These are phyloP conservation scores for Exophiala alcalophila DNA, from an alignment of 2,329 filamentous ascomycete genomes.

Conservation along the genomic window DNA sequence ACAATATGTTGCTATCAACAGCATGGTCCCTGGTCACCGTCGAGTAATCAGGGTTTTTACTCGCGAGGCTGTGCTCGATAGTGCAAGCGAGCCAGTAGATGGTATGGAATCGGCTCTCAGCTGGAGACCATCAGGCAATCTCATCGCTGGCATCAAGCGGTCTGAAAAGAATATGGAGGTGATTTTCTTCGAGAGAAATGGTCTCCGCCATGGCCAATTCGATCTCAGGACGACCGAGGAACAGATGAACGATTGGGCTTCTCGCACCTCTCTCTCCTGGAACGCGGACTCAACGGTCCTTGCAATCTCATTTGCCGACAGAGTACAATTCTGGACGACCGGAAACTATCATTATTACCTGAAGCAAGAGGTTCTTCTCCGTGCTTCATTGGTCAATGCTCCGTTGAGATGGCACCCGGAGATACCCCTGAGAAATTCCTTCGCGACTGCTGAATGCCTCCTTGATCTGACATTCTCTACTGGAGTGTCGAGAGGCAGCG, in stretches of 20 bases:
- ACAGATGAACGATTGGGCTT: slow-evolving; percentile 54
- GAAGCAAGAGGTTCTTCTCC: slow-evolving; percentile 71
- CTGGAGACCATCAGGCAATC: slow-evolving; percentile 87
- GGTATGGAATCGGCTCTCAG: slow-evolving; percentile 81
- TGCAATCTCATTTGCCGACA: slow-evolving; percentile 70
- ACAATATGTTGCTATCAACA: slow-evolving; percentile 82
- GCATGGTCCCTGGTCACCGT: slow-evolving; percentile 64
- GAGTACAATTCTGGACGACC: slow-evolving; percentile 92
- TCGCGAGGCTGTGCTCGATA: slow-evolving; percentile 84
- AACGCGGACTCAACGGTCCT: slow-evolving; percentile 90
- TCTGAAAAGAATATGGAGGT: slow-evolving; percentile 64
- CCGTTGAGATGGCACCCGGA: slow-evolving; percentile 75
- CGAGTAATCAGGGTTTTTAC: slow-evolving; percentile 87
- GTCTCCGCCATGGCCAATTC: slow-evolving; percentile 94
- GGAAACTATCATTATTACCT: slow-evolving; percentile 98
- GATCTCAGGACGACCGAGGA: slow-evolving; percentile 66
- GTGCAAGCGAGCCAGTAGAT: slow-evolving; percentile 92
- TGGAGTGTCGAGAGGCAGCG: slow-evolving; percentile 58
- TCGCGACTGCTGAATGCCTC: slow-evolving; percentile 43
- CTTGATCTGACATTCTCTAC: slow-evolving; percentile 21
- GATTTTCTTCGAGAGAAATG: slow-evolving; percentile 95
- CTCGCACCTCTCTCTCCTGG: slow-evolving; percentile 71
- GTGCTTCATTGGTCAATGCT: slow-evolving; percentile 27
- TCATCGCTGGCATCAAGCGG: slow-evolving; percentile 82
- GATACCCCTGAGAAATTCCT: slow-evolving; percentile 67